Evolutionary conservation across 1,139 yeast species (phyloP).

Genomic region (Geotrichum armillariae): DNA sequence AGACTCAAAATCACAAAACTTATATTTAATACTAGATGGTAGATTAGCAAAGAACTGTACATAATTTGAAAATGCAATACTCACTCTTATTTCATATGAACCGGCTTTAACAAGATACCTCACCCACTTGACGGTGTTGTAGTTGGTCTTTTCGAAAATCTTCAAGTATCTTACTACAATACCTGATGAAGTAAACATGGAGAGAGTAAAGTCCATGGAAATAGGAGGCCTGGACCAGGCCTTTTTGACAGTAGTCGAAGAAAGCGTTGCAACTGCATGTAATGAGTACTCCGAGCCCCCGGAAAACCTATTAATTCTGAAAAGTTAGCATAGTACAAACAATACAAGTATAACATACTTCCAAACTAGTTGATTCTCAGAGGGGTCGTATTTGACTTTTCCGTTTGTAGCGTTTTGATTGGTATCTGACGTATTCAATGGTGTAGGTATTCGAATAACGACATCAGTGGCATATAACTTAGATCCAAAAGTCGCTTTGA

Average conservation of each 20-base stretch:
- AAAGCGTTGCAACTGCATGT: constrained; percentile 51
- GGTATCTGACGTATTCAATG: constrained; percentile 57
- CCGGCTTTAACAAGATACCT: constrained; percentile 76
- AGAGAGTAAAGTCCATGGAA: constrained; percentile 62
- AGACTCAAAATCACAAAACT: background rate
- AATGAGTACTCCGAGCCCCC: constrained; percentile 66
- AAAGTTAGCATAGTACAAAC: background rate
- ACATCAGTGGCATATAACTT: constrained; percentile 69
- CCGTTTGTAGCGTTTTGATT: constrained; percentile 52
- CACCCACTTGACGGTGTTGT: constrained; percentile 84
- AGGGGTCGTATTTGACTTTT: constrained; percentile 65
- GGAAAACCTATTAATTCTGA: constrained; percentile 54
- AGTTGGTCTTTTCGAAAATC: constrained; percentile 64
- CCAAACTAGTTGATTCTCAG: constrained; percentile 69
- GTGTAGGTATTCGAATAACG: constrained; percentile 65
- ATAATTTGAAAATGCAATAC: background rate
- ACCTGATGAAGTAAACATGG: constrained; percentile 81
- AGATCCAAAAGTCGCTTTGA: constrained; percentile 63
- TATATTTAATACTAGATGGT: background rate
- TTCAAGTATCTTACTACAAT: constrained; percentile 70
- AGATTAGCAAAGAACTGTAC: background rate
- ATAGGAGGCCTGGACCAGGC: constrained; percentile 80
- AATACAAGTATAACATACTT: constrained; percentile 31
- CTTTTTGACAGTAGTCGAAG: constrained; percentile 36
- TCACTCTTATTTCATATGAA: constrained; percentile 65